Conservation (phyloP, 306 rosid genomes). For the Rosa chinensis region DNA sequence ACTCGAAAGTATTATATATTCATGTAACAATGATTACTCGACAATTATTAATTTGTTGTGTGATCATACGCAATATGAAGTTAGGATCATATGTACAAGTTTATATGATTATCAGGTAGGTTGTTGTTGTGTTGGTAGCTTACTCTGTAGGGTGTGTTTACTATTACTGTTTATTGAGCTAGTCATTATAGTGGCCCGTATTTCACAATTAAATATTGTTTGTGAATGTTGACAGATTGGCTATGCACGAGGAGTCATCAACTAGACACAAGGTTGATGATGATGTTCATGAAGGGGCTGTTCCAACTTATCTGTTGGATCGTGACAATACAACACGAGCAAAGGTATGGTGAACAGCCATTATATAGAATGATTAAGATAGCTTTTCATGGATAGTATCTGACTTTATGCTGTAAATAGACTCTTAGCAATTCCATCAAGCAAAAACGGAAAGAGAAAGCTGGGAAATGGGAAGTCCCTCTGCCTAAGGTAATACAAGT, state of each 20-base stretch:
- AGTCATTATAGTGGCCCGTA: neutral
- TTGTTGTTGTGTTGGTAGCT: neutral
- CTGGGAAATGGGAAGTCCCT: constrained; percentile 99
- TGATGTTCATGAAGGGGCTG: constrained; percentile 76
- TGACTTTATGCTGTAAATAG: constrained; percentile 35
- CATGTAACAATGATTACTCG: neutral
- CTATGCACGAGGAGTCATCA: constrained; percentile 86
- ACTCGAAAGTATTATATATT: neutral
- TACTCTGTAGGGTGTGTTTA: neutral
- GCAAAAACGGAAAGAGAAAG: constrained; percentile 95
- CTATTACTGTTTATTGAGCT: neutral
- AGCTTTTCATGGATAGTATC: constrained; percentile 10
- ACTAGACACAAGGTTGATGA: constrained; percentile 80
- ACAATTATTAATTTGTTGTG: neutral
- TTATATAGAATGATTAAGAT: neutral
- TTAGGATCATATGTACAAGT: neutral
- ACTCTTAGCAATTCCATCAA: constrained; percentile 87
- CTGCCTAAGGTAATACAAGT: constrained; percentile 65
- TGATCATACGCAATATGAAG: neutral
- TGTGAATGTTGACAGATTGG: constrained; percentile 48
- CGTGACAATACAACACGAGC: constrained; percentile 86
- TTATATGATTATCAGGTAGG: neutral
- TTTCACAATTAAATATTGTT: neutral
- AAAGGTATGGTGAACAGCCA: constrained; percentile 42
- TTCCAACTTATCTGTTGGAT: constrained; percentile 81